A percentile compares a stretch with the other conserved stretches of the same genome.
Conservation (phyloP, 495 filamentous ascomycete species). For the Podospora pseudoanserina region DNA sequence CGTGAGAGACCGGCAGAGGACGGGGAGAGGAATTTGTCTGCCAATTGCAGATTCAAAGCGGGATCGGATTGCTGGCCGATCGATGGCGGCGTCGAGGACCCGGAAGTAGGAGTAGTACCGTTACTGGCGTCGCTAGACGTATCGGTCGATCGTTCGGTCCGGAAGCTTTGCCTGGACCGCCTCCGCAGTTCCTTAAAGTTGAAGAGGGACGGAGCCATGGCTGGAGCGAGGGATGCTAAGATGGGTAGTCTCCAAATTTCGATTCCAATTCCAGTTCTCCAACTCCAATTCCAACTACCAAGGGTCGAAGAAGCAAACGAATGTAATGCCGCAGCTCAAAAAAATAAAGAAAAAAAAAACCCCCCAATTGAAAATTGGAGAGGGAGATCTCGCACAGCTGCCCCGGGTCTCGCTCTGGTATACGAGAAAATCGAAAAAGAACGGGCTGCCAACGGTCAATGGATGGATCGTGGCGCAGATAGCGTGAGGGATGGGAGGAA, state of each 20-base stretch:
- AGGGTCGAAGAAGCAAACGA: not conserved
- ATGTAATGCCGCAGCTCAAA: conserved; percentile 1
- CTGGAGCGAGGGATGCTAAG: not conserved
- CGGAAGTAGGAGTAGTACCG: conserved; percentile 44
- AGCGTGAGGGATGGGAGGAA: not conserved
- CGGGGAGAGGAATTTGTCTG: conserved; percentile 37
- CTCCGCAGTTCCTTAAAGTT: conserved; percentile 67
- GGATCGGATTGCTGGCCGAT: conserved; percentile 43
- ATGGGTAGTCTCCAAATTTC: not conserved
- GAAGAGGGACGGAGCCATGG: conserved; percentile 62
- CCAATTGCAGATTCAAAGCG: conserved; percentile 46
- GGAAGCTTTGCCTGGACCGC: conserved; percentile 65
- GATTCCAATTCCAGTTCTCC: not conserved
- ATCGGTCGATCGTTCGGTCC: conserved; percentile 52
- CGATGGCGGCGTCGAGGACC: conserved; percentile 46
- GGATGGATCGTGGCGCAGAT: conserved; percentile 8
- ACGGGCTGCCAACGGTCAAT: not conserved
- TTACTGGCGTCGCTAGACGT: conserved; percentile 47
- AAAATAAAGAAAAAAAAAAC: not conserved
- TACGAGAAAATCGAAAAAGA: conserved; percentile 4
- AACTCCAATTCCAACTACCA: not conserved
- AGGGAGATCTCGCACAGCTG: not conserved
- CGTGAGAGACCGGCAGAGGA: conserved; percentile 29
- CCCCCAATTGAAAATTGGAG: not conserved
- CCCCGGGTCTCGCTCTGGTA: not conserved